Conservation (phyloP, 495 filamentous ascomycete genomes). For the Entonaema liquescens region DNA sequence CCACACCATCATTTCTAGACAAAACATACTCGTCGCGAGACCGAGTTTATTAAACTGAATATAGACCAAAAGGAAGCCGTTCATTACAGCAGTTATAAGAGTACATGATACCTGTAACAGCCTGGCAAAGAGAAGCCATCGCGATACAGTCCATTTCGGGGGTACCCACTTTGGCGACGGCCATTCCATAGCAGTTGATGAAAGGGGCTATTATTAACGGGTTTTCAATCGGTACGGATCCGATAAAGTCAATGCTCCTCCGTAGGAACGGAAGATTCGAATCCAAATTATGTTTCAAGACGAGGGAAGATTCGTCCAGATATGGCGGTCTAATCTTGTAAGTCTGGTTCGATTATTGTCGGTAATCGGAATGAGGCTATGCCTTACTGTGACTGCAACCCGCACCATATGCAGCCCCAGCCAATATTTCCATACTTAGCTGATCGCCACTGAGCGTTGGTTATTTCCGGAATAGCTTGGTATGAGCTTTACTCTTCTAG, state of each 20-base stretch:
- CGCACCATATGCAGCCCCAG: constrained; percentile 33
- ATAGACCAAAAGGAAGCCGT: constrained; percentile 50
- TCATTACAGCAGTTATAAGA: constrained; percentile 43
- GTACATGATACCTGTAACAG: constrained; percentile 44
- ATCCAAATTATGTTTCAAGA: constrained; percentile 28
- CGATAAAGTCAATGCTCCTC: constrained; percentile 10
- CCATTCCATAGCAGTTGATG: constrained; percentile 45
- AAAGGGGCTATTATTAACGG: constrained; percentile 4
- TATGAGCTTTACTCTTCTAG: constrained; percentile 15
- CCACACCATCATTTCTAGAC: constrained; percentile 52
- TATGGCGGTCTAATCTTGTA: constrained; percentile 8
- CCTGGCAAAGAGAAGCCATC: constrained; percentile 49
- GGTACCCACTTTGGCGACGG: constrained; percentile 18
- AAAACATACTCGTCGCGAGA: constrained; percentile 42
- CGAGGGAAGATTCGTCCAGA: constrained; percentile 6
- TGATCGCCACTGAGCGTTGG: constrained; percentile 8
- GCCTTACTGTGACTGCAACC: constrained; percentile 29
- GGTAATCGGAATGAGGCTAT: constrained; percentile 35
- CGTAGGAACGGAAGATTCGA: constrained; percentile 15
- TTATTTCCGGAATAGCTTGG: constrained; percentile 34
- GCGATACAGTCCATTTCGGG: constrained; percentile 37
- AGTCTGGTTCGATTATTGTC: constrained; percentile 14
- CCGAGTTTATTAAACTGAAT: constrained; percentile 42
- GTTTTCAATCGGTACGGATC: constrained; percentile 20
- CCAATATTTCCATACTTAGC: constrained; percentile 30